Evolutionary conservation across 1,284 basidiomycete species (phyloP).

Genomic region (Rhodotorula glutinis): DNA sequence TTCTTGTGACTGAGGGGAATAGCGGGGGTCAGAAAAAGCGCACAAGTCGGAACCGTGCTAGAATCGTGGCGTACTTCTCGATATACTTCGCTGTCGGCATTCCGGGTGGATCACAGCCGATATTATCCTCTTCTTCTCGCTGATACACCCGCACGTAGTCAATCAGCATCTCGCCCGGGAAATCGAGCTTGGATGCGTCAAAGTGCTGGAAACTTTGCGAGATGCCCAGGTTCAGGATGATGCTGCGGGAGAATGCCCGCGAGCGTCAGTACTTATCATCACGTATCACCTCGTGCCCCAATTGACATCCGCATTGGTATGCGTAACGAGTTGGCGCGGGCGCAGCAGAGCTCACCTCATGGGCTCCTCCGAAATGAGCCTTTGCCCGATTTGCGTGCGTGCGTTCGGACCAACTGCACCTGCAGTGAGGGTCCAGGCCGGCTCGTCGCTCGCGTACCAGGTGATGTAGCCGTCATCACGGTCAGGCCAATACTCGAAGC

Average conservation of each 20-base stretch:
- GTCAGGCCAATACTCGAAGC: constrained; percentile 21
- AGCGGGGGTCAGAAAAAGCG: too few relatives aligned
- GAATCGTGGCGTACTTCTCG: background rate
- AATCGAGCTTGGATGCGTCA: constrained; percentile 62
- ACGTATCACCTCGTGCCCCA: too few relatives aligned
- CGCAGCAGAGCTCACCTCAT: constrained; percentile 19
- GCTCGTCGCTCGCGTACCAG: constrained; percentile 65
- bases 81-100: constrained; percentile 77
- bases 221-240: constrained; percentile 48
- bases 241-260: too few relatives aligned
- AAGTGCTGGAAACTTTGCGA: constrained; percentile 64
- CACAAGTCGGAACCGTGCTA: too few relatives aligned
- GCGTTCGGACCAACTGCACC: constrained; percentile 67
- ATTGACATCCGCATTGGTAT: too few relatives aligned
- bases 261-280: too few relatives aligned
- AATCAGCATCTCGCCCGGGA: constrained; percentile 68
- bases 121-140: constrained; percentile 57
- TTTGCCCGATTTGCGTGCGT: constrained; percentile 62
- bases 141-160: constrained; percentile 75
- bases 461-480: constrained; percentile 53
- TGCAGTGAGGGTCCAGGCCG: constrained; percentile 71
- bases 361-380: constrained; percentile 64
- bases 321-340: too few relatives aligned
- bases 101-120: constrained; percentile 75
- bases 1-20: too few relatives aligned